phyloP scores from a whole-genome alignment of 176 grass and related monocot species.

The Areca catechu region DNA sequence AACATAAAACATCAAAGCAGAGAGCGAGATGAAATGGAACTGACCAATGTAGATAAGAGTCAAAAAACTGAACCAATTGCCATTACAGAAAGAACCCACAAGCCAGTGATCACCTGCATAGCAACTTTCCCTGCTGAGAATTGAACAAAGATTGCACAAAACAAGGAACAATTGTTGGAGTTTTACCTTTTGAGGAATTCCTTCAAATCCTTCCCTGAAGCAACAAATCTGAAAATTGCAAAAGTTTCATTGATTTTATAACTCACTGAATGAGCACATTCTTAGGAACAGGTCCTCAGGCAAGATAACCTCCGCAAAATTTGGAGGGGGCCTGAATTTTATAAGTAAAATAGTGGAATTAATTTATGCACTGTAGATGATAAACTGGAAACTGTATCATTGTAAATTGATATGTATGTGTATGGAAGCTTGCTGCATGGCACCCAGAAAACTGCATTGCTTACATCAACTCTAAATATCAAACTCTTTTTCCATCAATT shows the following conservation, averaged over 20 bases:
- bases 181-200: slow-evolving; percentile 45
- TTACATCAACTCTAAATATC: too few relatives aligned
- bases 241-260: slow-evolving; percentile 82
- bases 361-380: too few relatives aligned
- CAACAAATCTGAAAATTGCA: slow-evolving; percentile 48
- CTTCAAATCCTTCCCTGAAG: slow-evolving; percentile 68
- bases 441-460: too few relatives aligned
- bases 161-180: not conserved
- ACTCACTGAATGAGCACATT: slow-evolving; percentile 35
- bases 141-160: not conserved
- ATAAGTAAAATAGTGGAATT: not conserved
- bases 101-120: slow-evolving; percentile 40
- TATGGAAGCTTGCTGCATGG: too few relatives aligned
- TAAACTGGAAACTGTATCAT: too few relatives aligned
- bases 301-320: slow-evolving; percentile 56
- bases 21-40: not conserved
- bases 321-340: slow-evolving; percentile 60
- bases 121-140: not conserved
- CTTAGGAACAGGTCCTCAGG: slow-evolving; percentile 41
- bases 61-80: slow-evolving; percentile 80
- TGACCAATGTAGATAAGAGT: slow-evolving; percentile 71
- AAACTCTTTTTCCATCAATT: too few relatives aligned
- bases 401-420: too few relatives aligned
- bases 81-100: slow-evolving; percentile 77
- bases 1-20: too few relatives aligned